These are phyloP conservation scores for Periconia digitata DNA, from an alignment of 2,329 filamentous ascomycete genomes.

Conservation along the genomic window DNA sequence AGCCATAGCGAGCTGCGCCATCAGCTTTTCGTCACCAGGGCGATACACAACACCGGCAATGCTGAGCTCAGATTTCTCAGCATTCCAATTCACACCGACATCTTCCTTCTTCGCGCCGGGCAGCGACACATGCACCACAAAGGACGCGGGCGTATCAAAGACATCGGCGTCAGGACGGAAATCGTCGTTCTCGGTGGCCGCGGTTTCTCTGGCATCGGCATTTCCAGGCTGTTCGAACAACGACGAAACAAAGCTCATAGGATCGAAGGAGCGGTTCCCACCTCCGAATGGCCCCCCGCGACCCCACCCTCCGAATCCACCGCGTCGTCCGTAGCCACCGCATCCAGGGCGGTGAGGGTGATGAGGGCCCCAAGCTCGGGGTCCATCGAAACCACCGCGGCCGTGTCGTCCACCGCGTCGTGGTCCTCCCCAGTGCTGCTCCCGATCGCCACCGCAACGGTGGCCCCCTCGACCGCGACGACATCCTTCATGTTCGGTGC, in stretches of 20 bases:
- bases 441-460: constrained; percentile 24
- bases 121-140: constrained; percentile 71
- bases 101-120: constrained; percentile 81
- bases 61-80: constrained; percentile 64
- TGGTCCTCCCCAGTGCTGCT: constrained; percentile 16
- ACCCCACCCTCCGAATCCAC: constrained; percentile 25
- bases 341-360: constrained; percentile 12
- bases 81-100: constrained; percentile 74
- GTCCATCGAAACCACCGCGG: constrained; percentile 10
- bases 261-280: too few relatives aligned
- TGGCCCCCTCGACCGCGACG: constrained; percentile 19
- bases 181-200: constrained; percentile 28
- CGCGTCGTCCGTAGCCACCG: constrained; percentile 17
- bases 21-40: constrained; percentile 67
- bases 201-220: not conserved
- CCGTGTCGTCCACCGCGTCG: constrained; percentile 11
- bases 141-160: constrained; percentile 65
- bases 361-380: constrained; percentile 15
- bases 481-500: constrained; percentile 28
- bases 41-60: constrained; percentile 74
- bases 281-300: constrained; percentile 13
- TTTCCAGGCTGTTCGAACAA: too few relatives aligned
- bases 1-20: constrained; percentile 63
- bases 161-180: constrained; percentile 72
- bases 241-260: too few relatives aligned